A percentile compares a stretch with the other conserved stretches of the same genome.
These are phyloP conservation scores for Kwoniella sp. DNA, from an alignment of 768 basidiomycete species.

Conservation along the genomic window DNA sequence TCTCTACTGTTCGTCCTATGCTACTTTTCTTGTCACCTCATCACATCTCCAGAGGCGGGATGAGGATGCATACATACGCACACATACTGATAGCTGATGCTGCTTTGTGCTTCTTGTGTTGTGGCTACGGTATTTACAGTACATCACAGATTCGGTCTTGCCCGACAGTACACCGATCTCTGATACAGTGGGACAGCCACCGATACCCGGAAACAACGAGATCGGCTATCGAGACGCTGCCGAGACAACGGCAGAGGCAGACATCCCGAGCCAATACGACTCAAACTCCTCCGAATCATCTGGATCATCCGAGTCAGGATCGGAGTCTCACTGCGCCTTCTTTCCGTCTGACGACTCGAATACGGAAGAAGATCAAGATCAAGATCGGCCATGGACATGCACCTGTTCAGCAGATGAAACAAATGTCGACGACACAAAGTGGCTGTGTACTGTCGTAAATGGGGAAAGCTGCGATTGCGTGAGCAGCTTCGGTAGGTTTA, in stretches of 20 bases:
- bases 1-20: constrained; percentile 4
- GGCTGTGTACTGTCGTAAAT: constrained; percentile 27
- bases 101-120: neutral
- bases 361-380: neutral
- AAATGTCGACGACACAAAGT: neutral
- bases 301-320: neutral
- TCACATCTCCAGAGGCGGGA: no score
- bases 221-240: neutral
- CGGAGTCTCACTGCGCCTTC: neutral
- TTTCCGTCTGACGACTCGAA: neutral
- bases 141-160: constrained; percentile 37
- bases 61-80: neutral
- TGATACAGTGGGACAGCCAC: neutral
- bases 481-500: constrained; percentile 33
- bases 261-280: neutral
- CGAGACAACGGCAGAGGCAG: neutral
- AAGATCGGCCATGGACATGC: constrained; percentile 7
- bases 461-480: constrained; percentile 45
- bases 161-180: constrained; percentile 17
- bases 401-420: constrained; percentile 12
- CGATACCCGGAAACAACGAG: neutral
- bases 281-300: neutral
- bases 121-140: constrained; percentile 15
- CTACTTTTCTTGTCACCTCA: neutral
- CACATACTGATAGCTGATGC: no score